phyloP scores from a whole-genome alignment of 176 grass and related monocot species.

The Lolium multiflorum region DNA sequence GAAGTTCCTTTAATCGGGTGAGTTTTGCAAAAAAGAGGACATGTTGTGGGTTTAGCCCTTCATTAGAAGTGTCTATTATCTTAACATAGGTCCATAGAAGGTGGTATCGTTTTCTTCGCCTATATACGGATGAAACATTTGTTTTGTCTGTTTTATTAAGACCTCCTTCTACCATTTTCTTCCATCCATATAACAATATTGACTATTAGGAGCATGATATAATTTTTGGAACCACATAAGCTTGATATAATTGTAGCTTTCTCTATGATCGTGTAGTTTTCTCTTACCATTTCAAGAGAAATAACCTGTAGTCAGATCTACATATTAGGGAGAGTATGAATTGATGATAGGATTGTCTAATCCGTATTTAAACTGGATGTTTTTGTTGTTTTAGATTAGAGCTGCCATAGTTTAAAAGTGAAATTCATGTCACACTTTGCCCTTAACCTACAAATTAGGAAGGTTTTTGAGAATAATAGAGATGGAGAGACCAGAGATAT shows the following conservation, averaged over 20 bases:
- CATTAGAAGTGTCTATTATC: too few species aligned
- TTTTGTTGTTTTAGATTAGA: constrained; percentile 9
- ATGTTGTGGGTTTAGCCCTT: too few species aligned
- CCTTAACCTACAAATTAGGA: background rate
- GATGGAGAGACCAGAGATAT: background rate
- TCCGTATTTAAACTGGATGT: background rate
- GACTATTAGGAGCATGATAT: constrained; percentile 5
- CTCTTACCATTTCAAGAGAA: constrained; percentile 7
- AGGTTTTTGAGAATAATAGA: background rate
- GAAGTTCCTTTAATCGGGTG: too few species aligned
- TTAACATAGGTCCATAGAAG: too few species aligned
- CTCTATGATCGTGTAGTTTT: constrained; percentile 1
- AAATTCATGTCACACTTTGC: background rate
- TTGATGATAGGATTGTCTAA: background rate
- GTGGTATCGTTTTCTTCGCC: too few species aligned
- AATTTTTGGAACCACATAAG: background rate
- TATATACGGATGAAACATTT: background rate
- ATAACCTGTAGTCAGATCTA: background rate
- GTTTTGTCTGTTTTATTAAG: constrained; percentile 3
- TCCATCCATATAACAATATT: constrained; percentile 9
- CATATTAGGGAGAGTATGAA: background rate
- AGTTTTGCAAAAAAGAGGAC: too few species aligned
- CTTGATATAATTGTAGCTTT: constrained; percentile 15
- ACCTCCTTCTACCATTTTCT: background rate
- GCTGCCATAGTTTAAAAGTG: too few species aligned